These are phyloP conservation scores for Solidago caesia DNA, from an alignment of 129 eudicot genomes.

Conservation along the genomic window DNA sequence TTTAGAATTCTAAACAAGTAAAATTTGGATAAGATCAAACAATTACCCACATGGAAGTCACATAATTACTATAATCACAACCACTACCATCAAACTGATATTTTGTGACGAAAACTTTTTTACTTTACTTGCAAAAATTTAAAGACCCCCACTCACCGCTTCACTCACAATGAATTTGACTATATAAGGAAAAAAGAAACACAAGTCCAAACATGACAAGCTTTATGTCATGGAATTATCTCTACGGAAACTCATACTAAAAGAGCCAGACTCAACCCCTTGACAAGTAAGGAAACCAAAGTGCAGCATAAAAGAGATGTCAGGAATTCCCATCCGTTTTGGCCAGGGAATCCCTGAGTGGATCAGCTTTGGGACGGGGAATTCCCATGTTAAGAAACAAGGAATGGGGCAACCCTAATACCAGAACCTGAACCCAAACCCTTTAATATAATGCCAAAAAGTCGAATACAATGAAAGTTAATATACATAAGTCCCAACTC, in stretches of 20 bases:
- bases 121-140: background rate
- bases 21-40: slow-evolving; percentile 2
- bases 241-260: background rate
- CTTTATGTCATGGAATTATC: background rate
- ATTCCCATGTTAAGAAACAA: no score
- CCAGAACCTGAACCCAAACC: no score
- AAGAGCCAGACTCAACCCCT: background rate
- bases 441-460: no score
- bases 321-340: no score
- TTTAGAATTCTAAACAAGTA: slow-evolving; percentile 10
- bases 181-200: background rate
- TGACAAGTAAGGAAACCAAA: background rate
- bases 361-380: no score
- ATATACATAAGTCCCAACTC: no score
- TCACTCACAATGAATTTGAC: background rate
- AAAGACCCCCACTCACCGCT: background rate
- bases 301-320: background rate
- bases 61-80: slow-evolving; percentile 3
- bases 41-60: background rate
- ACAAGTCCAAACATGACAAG: background rate
- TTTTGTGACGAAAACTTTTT: background rate
- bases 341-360: no score
- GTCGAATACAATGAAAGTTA: no score
- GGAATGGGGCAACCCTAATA: no score
- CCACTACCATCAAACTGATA: background rate